Percentiles rank a stretch among this genome's conserved stretches.
phyloP scores from a whole-genome alignment of 371 early-diverging fungal genomes.

The Blastocladiella emersonii region DNA sequence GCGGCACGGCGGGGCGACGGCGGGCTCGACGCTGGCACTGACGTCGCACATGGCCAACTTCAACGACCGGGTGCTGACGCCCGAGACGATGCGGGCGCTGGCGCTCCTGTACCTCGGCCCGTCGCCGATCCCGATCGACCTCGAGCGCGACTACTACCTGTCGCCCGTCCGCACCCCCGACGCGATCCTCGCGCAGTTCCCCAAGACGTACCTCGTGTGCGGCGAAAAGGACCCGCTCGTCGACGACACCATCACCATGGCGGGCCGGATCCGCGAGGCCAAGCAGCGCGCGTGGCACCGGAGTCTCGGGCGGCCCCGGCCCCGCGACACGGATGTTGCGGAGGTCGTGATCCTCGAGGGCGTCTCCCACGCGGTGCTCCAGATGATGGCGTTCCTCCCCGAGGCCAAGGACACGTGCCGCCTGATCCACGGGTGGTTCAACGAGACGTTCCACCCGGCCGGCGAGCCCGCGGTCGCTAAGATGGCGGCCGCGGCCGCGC shows the following conservation, averaged over 20 bases:
- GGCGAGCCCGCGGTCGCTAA: not conserved
- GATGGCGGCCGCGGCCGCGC: too few species aligned
- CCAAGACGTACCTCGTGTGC: slow-evolving; percentile 73
- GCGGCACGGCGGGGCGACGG: not conserved
- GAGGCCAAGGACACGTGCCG: slow-evolving; percentile 56
- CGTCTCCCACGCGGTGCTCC: slow-evolving; percentile 76
- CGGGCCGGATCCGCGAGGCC: slow-evolving; percentile 71
- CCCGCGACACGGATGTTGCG: not conserved
- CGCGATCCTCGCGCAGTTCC: slow-evolving; percentile 72
- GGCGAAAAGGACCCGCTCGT: slow-evolving; percentile 94
- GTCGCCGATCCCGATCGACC: slow-evolving; percentile 53
- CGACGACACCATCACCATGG: slow-evolving; percentile 88
- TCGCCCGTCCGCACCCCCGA: slow-evolving; percentile 82
- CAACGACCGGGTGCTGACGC: slow-evolving; percentile 7
- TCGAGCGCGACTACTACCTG: slow-evolving; percentile 64
- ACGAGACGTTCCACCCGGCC: slow-evolving; percentile 16
- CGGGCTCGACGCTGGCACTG: not conserved
- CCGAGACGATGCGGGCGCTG: slow-evolving; percentile 62
- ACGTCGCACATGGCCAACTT: slow-evolving; percentile 11
- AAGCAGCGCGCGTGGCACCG: slow-evolving; percentile 20
- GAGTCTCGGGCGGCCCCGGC: slow-evolving; percentile 16
- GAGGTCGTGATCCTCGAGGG: slow-evolving; percentile 64
- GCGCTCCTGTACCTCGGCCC: slow-evolving; percentile 82
- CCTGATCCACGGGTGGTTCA: slow-evolving; percentile 55
- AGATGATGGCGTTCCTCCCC: slow-evolving; percentile 74